A percentile compares a stretch with the other conserved stretches of the same genome.
phyloP scores from a whole-genome alignment of 164 flowering plant genomes.

The Houttuynia cordata region DNA sequence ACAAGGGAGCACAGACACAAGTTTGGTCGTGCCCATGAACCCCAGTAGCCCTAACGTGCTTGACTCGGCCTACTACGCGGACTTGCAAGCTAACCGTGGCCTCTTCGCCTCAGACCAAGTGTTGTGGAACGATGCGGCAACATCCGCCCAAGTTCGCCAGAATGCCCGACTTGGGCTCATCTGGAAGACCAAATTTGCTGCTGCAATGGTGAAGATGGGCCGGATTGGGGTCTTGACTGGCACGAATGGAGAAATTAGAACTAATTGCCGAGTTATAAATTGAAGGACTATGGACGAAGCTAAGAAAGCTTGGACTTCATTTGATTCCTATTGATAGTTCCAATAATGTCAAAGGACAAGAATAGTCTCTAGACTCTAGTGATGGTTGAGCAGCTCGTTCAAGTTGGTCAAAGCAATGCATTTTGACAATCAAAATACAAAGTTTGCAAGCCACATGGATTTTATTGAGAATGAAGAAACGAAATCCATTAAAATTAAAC shows the following conservation, averaged over 20 bases:
- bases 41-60: slow-evolving; percentile 19
- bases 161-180: background rate
- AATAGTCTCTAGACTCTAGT: no score
- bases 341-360: no score
- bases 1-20: slow-evolving; percentile 15
- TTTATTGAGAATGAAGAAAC: no score
- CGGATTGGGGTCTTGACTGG: slow-evolving; percentile 2
- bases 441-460: no score
- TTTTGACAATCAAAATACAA: no score
- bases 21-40: slow-evolving; percentile 31
- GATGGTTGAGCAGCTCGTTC: no score
- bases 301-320: no score
- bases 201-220: slow-evolving; percentile 10
- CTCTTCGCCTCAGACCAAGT: slow-evolving; percentile 47
- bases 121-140: background rate
- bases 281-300: no score
- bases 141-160: background rate
- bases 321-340: no score
- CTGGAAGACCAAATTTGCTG: background rate
- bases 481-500: no score
- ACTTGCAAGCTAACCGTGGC: slow-evolving; percentile 24
- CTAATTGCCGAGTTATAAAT: slow-evolving; percentile 3
- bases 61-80: slow-evolving; percentile 28
- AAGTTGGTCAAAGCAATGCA: no score
- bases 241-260: slow-evolving; percentile 7